Evolutionary conservation across 2,329 filamentous ascomycete genomes (phyloP), one percentile per base, ranked within the genome.

Genomic region (Lachnellula willkommii): DNA sequence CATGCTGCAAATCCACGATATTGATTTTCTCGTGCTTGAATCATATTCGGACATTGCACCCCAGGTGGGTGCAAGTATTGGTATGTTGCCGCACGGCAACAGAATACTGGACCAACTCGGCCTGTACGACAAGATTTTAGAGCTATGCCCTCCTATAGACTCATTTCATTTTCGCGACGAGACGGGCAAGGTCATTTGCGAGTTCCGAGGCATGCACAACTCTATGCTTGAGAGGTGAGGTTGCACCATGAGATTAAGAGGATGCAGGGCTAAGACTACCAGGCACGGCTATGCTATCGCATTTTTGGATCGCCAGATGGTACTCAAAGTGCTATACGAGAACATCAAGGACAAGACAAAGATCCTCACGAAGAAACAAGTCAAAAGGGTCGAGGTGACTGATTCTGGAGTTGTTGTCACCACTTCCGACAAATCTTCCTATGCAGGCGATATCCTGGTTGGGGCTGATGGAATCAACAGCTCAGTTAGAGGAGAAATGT

Each of bases 21-120:
- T 82, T 50, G 74, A 80, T 58, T 82, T 74, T 60, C 57, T 78
- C 1, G 53, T 82, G 0, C 69, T 83, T 0, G 79, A 83, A 58
- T 65, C 68, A 0, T 65, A 74, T 28, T 24, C 58, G 0, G 64
- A 72, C 0, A 72, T 81, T 17, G 72, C 74, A 1, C 77, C 78
- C 0, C 66, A 73, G 17, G 66, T 76, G 0, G 79, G 79, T 0
- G 77, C 78, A 1, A 74, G 72, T 1, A 76, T 82, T 37, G 75
- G 70, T 1, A 59, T 81, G 0, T 60, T 71, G 0, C 69, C 78
- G 0, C 71, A 75, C 32, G 75, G 75, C 1, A 56, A 67, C 3
- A 70, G 74, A 0, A 75, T 82, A 9, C 63, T 81, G 0, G 78
- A 81, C 52, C 79, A 83, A 63, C 63, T 82, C 0, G 78, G 76